These are phyloP conservation scores for Talaromyces thailandensis DNA, from an alignment of 495 filamentous ascomycete species.

Conservation along the genomic window DNA sequence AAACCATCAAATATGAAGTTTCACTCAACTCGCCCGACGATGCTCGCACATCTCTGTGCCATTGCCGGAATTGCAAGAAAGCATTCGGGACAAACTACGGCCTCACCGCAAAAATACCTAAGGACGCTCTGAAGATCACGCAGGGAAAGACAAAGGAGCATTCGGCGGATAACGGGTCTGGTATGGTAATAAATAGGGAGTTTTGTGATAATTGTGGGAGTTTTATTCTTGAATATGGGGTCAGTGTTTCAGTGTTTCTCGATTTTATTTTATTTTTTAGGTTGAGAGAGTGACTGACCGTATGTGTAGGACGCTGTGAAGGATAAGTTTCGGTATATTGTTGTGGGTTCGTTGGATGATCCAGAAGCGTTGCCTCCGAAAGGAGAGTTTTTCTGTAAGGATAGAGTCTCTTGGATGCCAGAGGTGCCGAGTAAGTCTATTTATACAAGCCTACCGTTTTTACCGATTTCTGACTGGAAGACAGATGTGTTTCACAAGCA, in stretches of 20 bases:
- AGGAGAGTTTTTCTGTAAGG: constrained; percentile 60
- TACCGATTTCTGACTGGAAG: neutral
- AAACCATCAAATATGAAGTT: constrained; percentile 36
- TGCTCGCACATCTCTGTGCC: constrained; percentile 55
- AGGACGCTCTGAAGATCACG: constrained; percentile 31
- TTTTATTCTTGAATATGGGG: constrained; percentile 56
- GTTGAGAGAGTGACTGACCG: no score
- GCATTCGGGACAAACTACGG: constrained; percentile 58
- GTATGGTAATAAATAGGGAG: constrained; percentile 45
- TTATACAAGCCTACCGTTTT: neutral
- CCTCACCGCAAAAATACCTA: constrained; percentile 53
- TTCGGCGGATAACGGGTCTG: constrained; percentile 48
- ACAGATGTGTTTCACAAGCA: constrained; percentile 52
- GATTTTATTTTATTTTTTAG: no score
- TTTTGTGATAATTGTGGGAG: constrained; percentile 57
- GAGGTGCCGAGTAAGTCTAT: constrained; percentile 42
- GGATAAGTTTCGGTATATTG: constrained; percentile 51
- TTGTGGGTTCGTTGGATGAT: constrained; percentile 57
- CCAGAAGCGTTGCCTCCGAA: constrained; percentile 52
- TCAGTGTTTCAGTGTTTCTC: constrained; percentile 24
- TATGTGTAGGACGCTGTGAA: constrained; percentile 39
- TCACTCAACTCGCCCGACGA: constrained; percentile 38
- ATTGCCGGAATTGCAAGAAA: constrained; percentile 57
- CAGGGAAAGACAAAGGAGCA: constrained; percentile 38
- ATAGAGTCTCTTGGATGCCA: constrained; percentile 53